phyloP scores from a whole-genome alignment of 345 rosid species.

The thale cress (Arabidopsis thaliana) region DNA sequence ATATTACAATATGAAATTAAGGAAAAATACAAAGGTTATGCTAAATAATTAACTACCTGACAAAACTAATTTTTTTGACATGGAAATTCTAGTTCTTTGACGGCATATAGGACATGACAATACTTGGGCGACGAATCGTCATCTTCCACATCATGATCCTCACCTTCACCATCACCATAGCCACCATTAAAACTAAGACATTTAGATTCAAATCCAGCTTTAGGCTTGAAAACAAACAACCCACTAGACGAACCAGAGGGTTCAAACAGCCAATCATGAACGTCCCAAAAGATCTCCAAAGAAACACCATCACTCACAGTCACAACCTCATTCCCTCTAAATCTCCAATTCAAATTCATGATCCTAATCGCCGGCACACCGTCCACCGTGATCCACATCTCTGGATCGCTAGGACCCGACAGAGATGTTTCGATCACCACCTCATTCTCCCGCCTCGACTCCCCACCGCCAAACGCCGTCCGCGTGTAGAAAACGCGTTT shows the following conservation, averaged over 20 bases:
- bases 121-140: slow-evolving; percentile 43
- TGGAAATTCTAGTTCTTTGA: slow-evolving; percentile 32
- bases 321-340: slow-evolving; percentile 74
- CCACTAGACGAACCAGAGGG: slow-evolving; percentile 54
- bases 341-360: slow-evolving; percentile 73
- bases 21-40: background rate
- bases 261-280: slow-evolving; percentile 74
- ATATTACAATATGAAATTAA: too few relatives aligned
- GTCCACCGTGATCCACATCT: slow-evolving; percentile 75
- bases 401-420: slow-evolving; percentile 64
- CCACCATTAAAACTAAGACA: slow-evolving; percentile 33
- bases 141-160: slow-evolving; percentile 21
- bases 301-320: slow-evolving; percentile 48
- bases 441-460: slow-evolving; percentile 52
- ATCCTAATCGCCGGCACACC: slow-evolving; percentile 55
- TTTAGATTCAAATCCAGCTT: slow-evolving; percentile 18
- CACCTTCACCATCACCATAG: slow-evolving; percentile 26
- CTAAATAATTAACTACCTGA: background rate
- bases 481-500: slow-evolving; percentile 66
- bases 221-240: slow-evolving; percentile 61
- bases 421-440: slow-evolving; percentile 64
- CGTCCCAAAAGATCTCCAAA: slow-evolving; percentile 70
- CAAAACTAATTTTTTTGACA: background rate
- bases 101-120: slow-evolving; percentile 71
- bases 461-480: slow-evolving; percentile 47